A percentile compares a stretch with the other conserved stretches of the same genome.
phyloP scores from a whole-genome alignment of 768 basidiomycete genomes.

The Panellus pusillus region DNA sequence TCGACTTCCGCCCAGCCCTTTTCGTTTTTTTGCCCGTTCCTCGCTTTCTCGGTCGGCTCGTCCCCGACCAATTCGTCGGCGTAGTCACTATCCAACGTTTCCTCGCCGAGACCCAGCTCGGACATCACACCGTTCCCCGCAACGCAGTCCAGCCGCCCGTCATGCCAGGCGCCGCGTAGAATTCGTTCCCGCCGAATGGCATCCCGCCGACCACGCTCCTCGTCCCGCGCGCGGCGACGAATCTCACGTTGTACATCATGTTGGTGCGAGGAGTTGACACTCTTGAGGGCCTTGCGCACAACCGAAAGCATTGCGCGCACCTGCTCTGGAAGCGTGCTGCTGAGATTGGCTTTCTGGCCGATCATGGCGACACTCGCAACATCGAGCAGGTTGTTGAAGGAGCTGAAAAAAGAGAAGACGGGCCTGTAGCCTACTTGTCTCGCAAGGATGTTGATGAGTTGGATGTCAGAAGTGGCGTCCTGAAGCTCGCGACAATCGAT shows the following conservation, averaged over 20 bases:
- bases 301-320: conserved; percentile 83
- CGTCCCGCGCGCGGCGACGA: conserved; percentile 37
- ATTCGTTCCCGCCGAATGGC: conserved; percentile 39
- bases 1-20: conserved; percentile 46
- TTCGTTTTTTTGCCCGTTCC: conserved; percentile 26
- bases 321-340: conserved; percentile 76
- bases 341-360: conserved; percentile 95
- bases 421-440: conserved; percentile 88
- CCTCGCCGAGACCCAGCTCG: conserved; percentile 20
- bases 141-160: conserved; percentile 80
- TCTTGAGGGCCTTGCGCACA: conserved; percentile 67
- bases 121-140: conserved; percentile 82
- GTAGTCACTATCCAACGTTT: conserved; percentile 13
- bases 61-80: neutral
- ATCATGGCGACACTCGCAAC: conserved; percentile 93
- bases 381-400: conserved; percentile 81
- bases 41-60: conserved; percentile 16
- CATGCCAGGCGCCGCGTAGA: conserved; percentile 73
- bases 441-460: conserved; percentile 69
- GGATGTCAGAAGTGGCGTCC: conserved; percentile 66
- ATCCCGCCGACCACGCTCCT: conserved; percentile 36
- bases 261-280: conserved; percentile 54
- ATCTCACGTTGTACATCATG: conserved; percentile 37
- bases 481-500: conserved; percentile 83
- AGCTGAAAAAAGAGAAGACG: conserved; percentile 81